Base-by-base conservation (phyloP, 2,329 filamentous ascomycete genomes). In the Ophidiomyces ophidiicola region DNA sequence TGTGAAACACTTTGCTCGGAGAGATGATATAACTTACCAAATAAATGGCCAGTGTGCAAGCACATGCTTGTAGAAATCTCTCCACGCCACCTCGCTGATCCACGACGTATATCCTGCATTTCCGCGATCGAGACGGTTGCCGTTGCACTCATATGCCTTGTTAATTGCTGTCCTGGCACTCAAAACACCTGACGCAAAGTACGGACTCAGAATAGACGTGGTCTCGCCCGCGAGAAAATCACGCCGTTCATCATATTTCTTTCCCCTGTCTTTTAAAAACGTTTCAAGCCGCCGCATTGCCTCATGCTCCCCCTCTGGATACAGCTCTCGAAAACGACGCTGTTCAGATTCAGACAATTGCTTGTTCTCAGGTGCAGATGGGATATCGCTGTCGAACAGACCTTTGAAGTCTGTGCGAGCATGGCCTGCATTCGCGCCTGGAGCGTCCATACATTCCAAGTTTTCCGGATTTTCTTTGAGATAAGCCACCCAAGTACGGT, bases 21-120 rank as follows among this genome's bases (percentile, higher is more conserved):
- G 33, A 7, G 25, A 15, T 2, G 8, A 12, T 4, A 18, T n/a
- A 15, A 39, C 51, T 40, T 45, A 62, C 61, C 64, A 66, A 30
- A 66, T 60, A 37, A 86, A 87, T 0, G 87, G 87, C 83, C 84
- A 93, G 44, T 87, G 66, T 0, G 78, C 82, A 4, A 94, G 62
- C 2, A 94, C 82, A 55, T 90, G 82, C 52, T 79, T 84, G 62
- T 92, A 92, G 53, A 92, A 92, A 52, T 92, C 84, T 10, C 84
- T 69, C 84, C 84, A 90, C 0, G 82, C 84, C 3, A 92, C 69
- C 57, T 92, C 84, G 38, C 78, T 78, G 46, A 90, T 84, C 83
- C 83, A 92, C 0, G 69, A 67, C 36, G 71, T 66, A 41, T 82
- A 78, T 0, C 82, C 82, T 11, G 72, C 60, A 14, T 71, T 69